Base-by-base conservation (phyloP, 352 stramenopile genomes). In the Globisporangium alternatum region DNA sequence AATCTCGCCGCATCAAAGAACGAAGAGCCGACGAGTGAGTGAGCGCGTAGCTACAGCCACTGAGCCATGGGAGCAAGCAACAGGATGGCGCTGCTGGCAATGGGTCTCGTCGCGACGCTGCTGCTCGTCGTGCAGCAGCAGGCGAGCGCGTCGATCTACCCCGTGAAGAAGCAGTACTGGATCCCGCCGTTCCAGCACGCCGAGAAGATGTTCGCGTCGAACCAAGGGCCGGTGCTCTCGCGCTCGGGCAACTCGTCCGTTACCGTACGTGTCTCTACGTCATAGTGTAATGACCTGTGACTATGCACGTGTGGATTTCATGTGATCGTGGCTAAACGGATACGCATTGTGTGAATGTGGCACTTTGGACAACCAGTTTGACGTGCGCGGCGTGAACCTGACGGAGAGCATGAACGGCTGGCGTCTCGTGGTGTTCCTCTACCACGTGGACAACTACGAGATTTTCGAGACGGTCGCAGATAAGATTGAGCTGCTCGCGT, bases 171-270 rank as follows among this genome's bases (percentile, higher is more conserved):
- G 65, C 82, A 76, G 60, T 72, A 84, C 35, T 93, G 85, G 85
- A 76, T 93, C 41, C 85, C 85, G 2, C 79, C 86, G 3, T 93
- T 89, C 65, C 86, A 95, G 67, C 85, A 86, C 57, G 85, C 86
- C 8, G 86, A 95, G 69, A 95, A 95, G 70, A 81, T 95, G 55
- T 95, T 95, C 66, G 86, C 82, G 19, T 89, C 76, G 5, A 65
- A 95, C 61, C 62, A 84, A 7, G 86, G 86, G 0, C 86, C 86
- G 0, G 69, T 95, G 22, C 71, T 95, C 45, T 80, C 81, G 44
- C 76, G 77, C 63, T 57, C 58, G 0, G 86, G 86, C 53, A 81
- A 91, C 58, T 90, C 86, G 12, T 84, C 71, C 1, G 71, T 95
- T 67, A 76, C 76, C 55, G 80, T 89, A 72, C 54, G 70, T 68